Conservation (phyloP, 257 asterid genomes). For the Leonotis leonurus region DNA sequence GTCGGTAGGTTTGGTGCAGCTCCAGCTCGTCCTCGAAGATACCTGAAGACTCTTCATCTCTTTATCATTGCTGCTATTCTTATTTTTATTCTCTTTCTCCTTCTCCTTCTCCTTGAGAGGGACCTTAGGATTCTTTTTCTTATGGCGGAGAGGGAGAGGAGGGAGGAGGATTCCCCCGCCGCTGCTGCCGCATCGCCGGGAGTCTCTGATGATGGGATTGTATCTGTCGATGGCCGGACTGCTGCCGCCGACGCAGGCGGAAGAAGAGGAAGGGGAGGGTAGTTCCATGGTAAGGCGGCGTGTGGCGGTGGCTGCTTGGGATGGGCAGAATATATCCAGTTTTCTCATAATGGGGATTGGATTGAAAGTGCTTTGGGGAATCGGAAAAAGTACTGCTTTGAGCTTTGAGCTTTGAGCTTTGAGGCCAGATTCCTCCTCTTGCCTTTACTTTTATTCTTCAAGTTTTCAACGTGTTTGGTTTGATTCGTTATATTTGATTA, state of each 20-base stretch:
- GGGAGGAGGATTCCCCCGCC: no score
- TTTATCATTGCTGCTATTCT: no score
- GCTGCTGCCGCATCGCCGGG: constrained; percentile 29
- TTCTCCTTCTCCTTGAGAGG: constrained; percentile 9
- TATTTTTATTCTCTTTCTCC: neutral
- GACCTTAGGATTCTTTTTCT: constrained; percentile 10
- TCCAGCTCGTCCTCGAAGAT: constrained; percentile 46
- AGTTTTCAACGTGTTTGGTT: no score
- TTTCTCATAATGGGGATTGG: constrained; percentile 35
- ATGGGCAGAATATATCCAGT: constrained; percentile 55
- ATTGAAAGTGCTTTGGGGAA: constrained; percentile 25
- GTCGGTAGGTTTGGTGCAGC: constrained; percentile 41
- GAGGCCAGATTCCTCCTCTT: constrained; percentile 4
- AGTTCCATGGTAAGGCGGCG: constrained; percentile 39
- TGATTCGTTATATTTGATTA: no score
- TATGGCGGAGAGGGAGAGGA: constrained; percentile 17
- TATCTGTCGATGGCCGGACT: constrained; percentile 58
- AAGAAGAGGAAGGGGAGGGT: constrained; percentile 20
- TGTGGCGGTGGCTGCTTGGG: constrained; percentile 60
- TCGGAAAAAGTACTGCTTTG: no score
- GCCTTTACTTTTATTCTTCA: no score
- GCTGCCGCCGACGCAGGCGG: constrained; percentile 30
- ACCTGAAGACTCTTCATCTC: neutral
- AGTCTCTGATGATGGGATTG: constrained; percentile 46
- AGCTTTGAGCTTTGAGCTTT: no score